phyloP scores from a whole-genome alignment of 2,329 filamentous ascomycete genomes.

The Penicillium sp. region DNA sequence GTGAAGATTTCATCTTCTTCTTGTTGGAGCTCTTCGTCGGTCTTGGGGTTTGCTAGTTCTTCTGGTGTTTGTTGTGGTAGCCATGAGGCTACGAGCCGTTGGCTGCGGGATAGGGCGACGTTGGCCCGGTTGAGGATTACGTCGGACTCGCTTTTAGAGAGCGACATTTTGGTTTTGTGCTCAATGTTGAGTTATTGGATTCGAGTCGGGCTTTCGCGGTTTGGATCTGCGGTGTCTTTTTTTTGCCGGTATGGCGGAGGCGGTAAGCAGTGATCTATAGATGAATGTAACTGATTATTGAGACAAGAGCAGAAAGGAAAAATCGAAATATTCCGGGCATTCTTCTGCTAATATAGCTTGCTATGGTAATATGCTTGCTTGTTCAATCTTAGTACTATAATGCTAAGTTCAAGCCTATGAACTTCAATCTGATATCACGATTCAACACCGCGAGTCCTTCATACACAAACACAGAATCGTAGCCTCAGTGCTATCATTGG shows the following conservation, averaged over 20 bases:
- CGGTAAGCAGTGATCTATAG: background rate
- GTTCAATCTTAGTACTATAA: background rate
- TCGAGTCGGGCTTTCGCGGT: background rate
- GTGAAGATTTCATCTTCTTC: slow-evolving; percentile 57
- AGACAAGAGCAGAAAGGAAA: background rate
- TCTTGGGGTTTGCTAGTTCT: slow-evolving; percentile 39
- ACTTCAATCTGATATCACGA: background rate
- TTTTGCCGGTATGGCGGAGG: background rate
- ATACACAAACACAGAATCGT: background rate
- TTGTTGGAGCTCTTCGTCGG: slow-evolving; percentile 46
- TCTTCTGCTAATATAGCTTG: background rate
- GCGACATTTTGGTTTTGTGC: slow-evolving; percentile 26
- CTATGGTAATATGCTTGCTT: background rate
- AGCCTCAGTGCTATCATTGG: background rate
- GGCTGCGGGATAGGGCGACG: slow-evolving; percentile 53
- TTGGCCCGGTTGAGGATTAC: slow-evolving; percentile 56
- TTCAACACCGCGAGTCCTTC: background rate
- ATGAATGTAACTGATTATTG: background rate
- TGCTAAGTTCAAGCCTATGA: background rate
- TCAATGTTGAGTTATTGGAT: background rate
- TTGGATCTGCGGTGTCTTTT: slow-evolving; percentile 11
- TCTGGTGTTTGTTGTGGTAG: slow-evolving; percentile 49
- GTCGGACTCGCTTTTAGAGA: slow-evolving; percentile 48
- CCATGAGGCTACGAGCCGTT: slow-evolving; percentile 56
- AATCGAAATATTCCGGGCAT: background rate